Conservation (phyloP, 176 grass and related monocot species). For the Guadua angustifolia region DNA sequence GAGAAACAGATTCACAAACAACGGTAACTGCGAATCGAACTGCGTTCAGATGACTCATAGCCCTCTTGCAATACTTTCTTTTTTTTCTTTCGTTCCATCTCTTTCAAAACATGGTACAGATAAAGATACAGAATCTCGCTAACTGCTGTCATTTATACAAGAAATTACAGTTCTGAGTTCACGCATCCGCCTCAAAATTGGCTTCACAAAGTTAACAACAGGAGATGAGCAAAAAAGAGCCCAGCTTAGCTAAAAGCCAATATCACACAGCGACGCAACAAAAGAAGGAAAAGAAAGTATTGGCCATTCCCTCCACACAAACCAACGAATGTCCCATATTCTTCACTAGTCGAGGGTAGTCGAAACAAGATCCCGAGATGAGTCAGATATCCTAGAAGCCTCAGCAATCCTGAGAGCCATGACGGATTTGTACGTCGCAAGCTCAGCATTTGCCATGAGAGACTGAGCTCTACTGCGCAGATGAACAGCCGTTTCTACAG, state of each 20-base stretch:
- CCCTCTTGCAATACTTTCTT: background rate
- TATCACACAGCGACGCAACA: constrained; percentile 5
- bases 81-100: constrained; percentile 31
- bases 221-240: background rate
- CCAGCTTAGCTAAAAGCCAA: constrained; percentile 38
- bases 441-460: constrained; percentile 64
- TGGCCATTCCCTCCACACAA: constrained; percentile 23
- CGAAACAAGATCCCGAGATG: constrained; percentile 49
- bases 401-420: constrained; percentile 64
- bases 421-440: constrained; percentile 57
- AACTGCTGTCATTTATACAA: constrained; percentile 53
- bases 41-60: constrained; percentile 8
- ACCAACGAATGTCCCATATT: constrained; percentile 20
- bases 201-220: constrained; percentile 41
- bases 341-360: constrained; percentile 43
- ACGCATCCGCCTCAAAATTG: constrained; percentile 48
- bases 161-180: constrained; percentile 51
- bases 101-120: constrained; percentile 34
- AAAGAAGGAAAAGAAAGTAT: background rate
- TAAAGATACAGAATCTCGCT: constrained; percentile 50
- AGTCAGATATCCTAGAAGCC: constrained; percentile 42
- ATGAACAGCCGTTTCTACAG: constrained; percentile 48
- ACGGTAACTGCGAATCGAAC: background rate
- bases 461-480: constrained; percentile 60
- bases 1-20: background rate